A percentile compares a stretch with the other conserved stretches of the same genome.
Conservation (phyloP, 768 basidiomycete genomes). For the Mycena capillaripes region DNA sequence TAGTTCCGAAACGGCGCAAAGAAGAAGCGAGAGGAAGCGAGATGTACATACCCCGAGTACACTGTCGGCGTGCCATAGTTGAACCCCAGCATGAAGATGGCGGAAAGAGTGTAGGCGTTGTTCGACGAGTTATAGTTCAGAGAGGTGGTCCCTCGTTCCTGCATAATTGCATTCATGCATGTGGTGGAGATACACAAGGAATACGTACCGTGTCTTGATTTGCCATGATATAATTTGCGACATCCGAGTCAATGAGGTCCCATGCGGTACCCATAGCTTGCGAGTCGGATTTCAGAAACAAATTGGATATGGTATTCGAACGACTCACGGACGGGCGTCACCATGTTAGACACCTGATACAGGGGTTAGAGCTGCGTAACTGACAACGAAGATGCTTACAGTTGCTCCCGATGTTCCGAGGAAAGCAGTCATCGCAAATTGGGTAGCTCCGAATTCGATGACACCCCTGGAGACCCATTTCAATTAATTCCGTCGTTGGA, state of each 20-base stretch:
- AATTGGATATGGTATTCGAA: background rate
- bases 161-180: background rate
- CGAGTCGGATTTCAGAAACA: background rate
- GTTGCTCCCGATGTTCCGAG: conserved; percentile 41
- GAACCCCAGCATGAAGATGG: conserved; percentile 58
- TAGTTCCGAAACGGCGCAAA: no score
- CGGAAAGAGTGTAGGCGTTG: conserved; percentile 56
- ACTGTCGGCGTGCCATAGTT: conserved; percentile 60
- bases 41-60: conserved; percentile 50
- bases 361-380: background rate
- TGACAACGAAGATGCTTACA: background rate
- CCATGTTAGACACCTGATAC: conserved; percentile 45
- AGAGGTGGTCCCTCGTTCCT: conserved; percentile 53
- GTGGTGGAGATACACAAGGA: background rate
- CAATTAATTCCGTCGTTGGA: background rate
- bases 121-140: conserved; percentile 55
- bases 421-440: conserved; percentile 50
- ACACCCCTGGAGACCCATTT: conserved; percentile 47
- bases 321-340: conserved; percentile 43
- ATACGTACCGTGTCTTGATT: conserved; percentile 56
- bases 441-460: conserved; percentile 62
- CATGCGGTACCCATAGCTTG: conserved; percentile 9
- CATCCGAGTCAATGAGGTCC: conserved; percentile 53
- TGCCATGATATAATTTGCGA: conserved; percentile 58
- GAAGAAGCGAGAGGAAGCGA: conserved; percentile 32